These are phyloP conservation scores for Claviceps lovelessii DNA, from an alignment of 2,329 filamentous ascomycete species.

Conservation along the genomic window DNA sequence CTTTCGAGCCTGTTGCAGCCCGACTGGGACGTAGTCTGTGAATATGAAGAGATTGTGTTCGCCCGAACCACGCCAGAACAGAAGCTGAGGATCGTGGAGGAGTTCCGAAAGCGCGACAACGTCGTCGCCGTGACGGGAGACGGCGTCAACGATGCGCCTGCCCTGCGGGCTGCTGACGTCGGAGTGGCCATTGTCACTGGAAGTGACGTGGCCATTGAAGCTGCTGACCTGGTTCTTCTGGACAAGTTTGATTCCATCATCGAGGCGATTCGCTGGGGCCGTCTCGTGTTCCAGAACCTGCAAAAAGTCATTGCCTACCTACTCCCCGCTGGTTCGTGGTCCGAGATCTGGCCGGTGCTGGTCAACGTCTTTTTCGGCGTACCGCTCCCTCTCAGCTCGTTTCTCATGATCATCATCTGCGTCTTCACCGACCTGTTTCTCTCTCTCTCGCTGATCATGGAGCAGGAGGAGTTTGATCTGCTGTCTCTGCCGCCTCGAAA, in stretches of 20 bases:
- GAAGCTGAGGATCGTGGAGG: constrained; percentile 58
- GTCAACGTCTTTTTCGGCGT: constrained; percentile 42
- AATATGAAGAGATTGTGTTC: constrained; percentile 48
- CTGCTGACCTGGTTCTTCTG: constrained; percentile 51
- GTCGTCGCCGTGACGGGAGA: constrained; percentile 62
- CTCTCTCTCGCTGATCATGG: constrained; percentile 37
- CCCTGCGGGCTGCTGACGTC: constrained; percentile 50
- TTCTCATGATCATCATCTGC: constrained; percentile 45
- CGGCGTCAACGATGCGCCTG: constrained; percentile 53
- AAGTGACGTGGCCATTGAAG: constrained; percentile 49
- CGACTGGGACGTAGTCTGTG: constrained; percentile 31
- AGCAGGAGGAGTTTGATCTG: constrained; percentile 40
- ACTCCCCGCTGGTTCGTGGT: constrained; percentile 38
- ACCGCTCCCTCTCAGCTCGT: constrained; percentile 34
- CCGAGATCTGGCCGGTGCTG: constrained; percentile 43
- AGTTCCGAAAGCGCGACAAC: constrained; percentile 43
- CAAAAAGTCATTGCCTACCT: constrained; percentile 30
- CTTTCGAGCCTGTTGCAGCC: constrained; percentile 38
- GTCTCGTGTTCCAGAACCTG: constrained; percentile 27
- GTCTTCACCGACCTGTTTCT: constrained; percentile 41
- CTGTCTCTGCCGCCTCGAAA: constrained; percentile 35
- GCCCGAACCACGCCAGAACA: constrained; percentile 55
- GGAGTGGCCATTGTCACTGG: constrained; percentile 55
- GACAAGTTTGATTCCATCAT: constrained; percentile 60
- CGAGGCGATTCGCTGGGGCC: constrained; percentile 40